Percentiles rank a stretch among this genome's conserved stretches.
These are phyloP conservation scores for Tripterygium wilfordii DNA, from an alignment of 177 flowering plant genomes.

Conservation along the genomic window DNA sequence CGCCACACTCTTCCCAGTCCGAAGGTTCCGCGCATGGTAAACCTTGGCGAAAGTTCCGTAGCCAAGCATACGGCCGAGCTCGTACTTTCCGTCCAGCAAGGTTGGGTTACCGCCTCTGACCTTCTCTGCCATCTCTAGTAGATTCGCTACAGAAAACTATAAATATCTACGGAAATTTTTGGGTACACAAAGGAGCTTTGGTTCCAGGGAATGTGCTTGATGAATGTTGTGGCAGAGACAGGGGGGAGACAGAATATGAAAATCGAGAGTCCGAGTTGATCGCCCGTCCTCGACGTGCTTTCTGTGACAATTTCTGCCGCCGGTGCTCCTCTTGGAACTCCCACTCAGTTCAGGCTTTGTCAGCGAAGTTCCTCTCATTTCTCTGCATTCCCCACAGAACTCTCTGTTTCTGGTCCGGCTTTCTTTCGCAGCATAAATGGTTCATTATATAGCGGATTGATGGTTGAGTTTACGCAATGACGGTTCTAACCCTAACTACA, in stretches of 20 bases:
- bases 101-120: constrained; percentile 1
- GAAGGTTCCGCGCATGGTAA: constrained; percentile 53
- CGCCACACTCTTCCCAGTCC: constrained; percentile 53
- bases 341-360: constrained; percentile 15
- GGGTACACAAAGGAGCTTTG: neutral
- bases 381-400: constrained; percentile 41
- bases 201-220: neutral
- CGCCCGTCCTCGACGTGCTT: constrained; percentile 56
- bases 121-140: constrained; percentile 17
- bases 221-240: too few species aligned
- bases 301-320: constrained; percentile 47
- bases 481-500: too few species aligned
- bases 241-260: neutral
- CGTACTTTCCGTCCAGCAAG: constrained; percentile 44
- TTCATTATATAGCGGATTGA: too few species aligned
- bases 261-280: neutral
- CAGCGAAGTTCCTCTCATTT: constrained; percentile 27
- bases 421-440: too few species aligned
- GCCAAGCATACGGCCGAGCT: constrained; percentile 45
- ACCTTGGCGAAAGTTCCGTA: constrained; percentile 64
- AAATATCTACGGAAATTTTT: neutral
- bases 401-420: too few species aligned
- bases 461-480: too few species aligned
- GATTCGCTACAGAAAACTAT: too few species aligned
- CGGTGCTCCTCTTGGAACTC: constrained; percentile 8